A percentile compares a stretch with the other conserved stretches of the same genome.
phyloP scores from a whole-genome alignment of 148 eudicot species.

The Persicaria tinctoria region DNA sequence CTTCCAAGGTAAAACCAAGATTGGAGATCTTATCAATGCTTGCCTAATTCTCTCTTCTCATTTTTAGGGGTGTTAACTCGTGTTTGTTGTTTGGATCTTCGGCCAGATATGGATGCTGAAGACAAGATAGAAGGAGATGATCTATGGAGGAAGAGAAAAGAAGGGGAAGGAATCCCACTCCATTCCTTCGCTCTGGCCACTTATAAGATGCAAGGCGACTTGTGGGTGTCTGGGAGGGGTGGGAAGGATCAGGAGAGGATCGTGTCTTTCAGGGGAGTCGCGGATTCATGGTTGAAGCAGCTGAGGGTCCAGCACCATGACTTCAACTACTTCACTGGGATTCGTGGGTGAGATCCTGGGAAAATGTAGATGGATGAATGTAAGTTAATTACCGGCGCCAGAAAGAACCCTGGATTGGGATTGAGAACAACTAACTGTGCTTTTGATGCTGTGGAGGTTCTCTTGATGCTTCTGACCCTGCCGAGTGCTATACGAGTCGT shows the following conservation, averaged over 20 bases:
- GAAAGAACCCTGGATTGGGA: not conserved
- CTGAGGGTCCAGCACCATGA: conserved; percentile 87
- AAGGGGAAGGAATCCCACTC: conserved; percentile 64
- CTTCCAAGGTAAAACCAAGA: conserved; percentile 56
- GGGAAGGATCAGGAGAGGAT: conserved; percentile 69
- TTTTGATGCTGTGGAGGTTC: not conserved
- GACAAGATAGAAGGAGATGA: conserved; percentile 30
- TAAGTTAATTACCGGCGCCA: not conserved
- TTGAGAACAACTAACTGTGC: not conserved
- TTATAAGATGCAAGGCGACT: conserved; percentile 81
- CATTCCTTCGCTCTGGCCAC: conserved; percentile 80
- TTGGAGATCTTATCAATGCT: not conserved
- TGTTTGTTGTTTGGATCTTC: not conserved
- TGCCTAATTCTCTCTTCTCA: not conserved
- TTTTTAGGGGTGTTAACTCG: not conserved
- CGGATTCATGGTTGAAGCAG: conserved; percentile 96
- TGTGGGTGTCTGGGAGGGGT: conserved; percentile 54
- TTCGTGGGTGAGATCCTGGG: conserved; percentile 33
- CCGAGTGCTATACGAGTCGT: not conserved
- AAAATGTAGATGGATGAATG: no score
- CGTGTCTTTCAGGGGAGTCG: conserved; percentile 64
- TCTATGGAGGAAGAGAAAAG: conserved; percentile 44
- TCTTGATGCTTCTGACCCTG: not conserved
- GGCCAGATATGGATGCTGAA: conserved; percentile 56
- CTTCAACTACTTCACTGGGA: conserved; percentile 77